phyloP scores from a whole-genome alignment of 1,139 yeast genomes.

The Hemisphaericaspora subhashii region DNA sequence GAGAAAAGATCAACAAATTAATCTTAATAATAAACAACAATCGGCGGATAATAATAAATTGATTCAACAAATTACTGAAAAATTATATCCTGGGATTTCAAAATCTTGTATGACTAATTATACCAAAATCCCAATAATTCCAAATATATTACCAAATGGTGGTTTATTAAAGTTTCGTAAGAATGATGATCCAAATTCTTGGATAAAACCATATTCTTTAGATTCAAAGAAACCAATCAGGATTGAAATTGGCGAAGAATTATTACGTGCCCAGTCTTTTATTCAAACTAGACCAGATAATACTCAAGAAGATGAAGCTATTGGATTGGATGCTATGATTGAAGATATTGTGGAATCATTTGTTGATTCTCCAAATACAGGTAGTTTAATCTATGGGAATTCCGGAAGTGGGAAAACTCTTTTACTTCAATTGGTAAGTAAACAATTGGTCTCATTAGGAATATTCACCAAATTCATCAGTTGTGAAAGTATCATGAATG shows the following conservation, averaged over 20 bases:
- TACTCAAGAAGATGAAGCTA: conserved; percentile 32
- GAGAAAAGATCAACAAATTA: conserved; percentile 25
- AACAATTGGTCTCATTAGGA: conserved; percentile 38
- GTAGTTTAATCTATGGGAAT: conserved; percentile 65
- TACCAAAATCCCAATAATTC: conserved; percentile 49
- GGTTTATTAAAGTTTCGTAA: conserved; percentile 58
- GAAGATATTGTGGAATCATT: conserved; percentile 45
- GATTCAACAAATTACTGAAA: conserved; percentile 17
- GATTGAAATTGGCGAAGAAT: conserved; percentile 55
- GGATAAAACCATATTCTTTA: conserved; percentile 39
- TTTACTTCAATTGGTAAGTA: conserved; percentile 44
- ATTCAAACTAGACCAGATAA: conserved; percentile 22
- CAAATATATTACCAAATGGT: conserved; percentile 55
- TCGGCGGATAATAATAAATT: conserved; percentile 28
- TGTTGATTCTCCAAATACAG: conserved; percentile 47
- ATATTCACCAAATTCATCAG: conserved; percentile 44
- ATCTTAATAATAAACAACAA: conserved; percentile 27
- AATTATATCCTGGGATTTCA: conserved; percentile 14
- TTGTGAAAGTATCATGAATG: conserved; percentile 60
- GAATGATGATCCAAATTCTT: conserved; percentile 41
- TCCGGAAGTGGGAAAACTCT: conserved; percentile 82
- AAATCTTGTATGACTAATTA: conserved; percentile 46
- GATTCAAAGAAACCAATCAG: conserved; percentile 28
- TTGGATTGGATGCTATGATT: conserved; percentile 58
- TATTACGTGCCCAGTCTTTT: conserved; percentile 52